Evolutionary conservation across 768 basidiomycete species (phyloP).

Genomic region (Auricularia heimuer): DNA sequence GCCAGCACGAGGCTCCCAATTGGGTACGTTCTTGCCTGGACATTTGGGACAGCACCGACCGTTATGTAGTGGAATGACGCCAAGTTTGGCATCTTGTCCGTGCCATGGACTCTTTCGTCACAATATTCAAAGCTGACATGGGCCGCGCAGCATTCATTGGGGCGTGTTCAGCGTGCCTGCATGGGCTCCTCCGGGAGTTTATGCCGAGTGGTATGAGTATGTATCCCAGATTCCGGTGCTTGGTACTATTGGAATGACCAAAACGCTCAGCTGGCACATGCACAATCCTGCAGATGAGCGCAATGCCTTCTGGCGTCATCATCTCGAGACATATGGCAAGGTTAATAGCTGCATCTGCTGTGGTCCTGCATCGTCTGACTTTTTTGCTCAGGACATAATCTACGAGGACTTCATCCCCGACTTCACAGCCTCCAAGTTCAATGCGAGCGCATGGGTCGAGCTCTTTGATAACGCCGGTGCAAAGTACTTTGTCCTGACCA

Average conservation of each 20-base stretch:
- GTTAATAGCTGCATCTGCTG: constrained; percentile 15
- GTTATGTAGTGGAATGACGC: constrained; percentile 36
- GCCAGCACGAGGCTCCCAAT: constrained; percentile 40
- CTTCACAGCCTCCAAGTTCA: constrained; percentile 44
- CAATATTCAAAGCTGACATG: neutral
- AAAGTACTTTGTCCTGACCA: constrained; percentile 51
- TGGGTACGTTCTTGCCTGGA: constrained; percentile 31
- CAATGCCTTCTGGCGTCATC: constrained; percentile 38
- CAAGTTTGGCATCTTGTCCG: constrained; percentile 50
- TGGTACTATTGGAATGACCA: neutral
- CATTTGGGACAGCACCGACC: neutral
- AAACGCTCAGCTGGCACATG: constrained; percentile 26
- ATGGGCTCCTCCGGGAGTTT: constrained; percentile 18
- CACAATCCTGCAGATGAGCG: constrained; percentile 27
- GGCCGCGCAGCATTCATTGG: constrained; percentile 35
- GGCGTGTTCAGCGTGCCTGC: constrained; percentile 14
- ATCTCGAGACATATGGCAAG: constrained; percentile 38
- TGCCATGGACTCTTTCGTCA: neutral
- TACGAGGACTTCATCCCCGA: constrained; percentile 52
- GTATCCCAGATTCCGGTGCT: constrained; percentile 11
- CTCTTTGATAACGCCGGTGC: constrained; percentile 47
- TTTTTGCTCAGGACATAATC: constrained; percentile 27
- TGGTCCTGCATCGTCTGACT: neutral
- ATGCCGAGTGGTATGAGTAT: constrained; percentile 51
- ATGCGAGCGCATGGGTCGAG: constrained; percentile 45